phyloP scores from a whole-genome alignment of 495 filamentous ascomycete species.

The Filosporella fistucella region DNA sequence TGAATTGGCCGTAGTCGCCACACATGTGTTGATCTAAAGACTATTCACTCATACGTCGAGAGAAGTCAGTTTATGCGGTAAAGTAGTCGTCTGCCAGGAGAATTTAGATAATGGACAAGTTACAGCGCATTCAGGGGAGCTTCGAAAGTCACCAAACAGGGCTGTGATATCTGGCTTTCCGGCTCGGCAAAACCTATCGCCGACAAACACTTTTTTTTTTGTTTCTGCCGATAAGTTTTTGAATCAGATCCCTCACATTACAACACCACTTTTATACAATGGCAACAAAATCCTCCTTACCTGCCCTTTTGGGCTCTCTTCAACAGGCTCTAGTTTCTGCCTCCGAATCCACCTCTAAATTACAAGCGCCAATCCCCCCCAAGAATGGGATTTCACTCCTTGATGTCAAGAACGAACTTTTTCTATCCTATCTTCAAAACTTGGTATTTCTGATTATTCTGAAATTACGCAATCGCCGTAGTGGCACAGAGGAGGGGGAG shows the following conservation, averaged over 20 bases:
- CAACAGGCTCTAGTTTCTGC: slow-evolving; percentile 59
- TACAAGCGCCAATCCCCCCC: slow-evolving; percentile 49
- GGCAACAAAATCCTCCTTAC: slow-evolving; percentile 44
- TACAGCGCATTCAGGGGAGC: no score
- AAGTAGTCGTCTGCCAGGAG: no score
- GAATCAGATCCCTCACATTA: background rate
- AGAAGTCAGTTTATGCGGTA: no score
- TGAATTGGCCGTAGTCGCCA: no score
- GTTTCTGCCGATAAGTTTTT: background rate
- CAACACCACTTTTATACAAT: slow-evolving; percentile 24
- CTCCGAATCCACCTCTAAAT: slow-evolving; percentile 42
- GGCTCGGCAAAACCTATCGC: slow-evolving; percentile 4
- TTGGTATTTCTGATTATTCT: slow-evolving; percentile 83
- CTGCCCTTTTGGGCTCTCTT: slow-evolving; percentile 57
- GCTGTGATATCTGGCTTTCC: no score
- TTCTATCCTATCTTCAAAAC: slow-evolving; percentile 94
- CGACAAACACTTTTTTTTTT: background rate
- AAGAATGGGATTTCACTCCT: slow-evolving; percentile 89
- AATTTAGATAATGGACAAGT: no score
- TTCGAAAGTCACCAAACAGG: no score
- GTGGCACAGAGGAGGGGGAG: slow-evolving; percentile 26
- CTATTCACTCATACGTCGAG: no score
- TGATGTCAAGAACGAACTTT: slow-evolving; percentile 89
- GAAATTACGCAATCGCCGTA: slow-evolving; percentile 62
- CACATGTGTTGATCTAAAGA: no score